Evolutionary conservation across 2,329 filamentous ascomycete species (phyloP).

Genomic region (Ramularia endophylla): DNA sequence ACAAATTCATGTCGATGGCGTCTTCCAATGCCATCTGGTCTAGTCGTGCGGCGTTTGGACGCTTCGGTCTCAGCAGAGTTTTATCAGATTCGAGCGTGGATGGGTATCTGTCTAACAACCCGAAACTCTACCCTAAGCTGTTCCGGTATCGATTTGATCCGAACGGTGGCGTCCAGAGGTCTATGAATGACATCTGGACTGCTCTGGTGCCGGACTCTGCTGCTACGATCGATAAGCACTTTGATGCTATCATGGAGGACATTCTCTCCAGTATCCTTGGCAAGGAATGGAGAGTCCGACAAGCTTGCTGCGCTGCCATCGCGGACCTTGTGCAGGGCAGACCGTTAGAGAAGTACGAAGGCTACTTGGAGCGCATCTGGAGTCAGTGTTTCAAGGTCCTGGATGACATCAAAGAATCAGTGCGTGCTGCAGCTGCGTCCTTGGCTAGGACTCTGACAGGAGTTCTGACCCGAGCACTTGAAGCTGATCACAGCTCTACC

Average conservation of each 20-base stretch:
- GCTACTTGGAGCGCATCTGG: slow-evolving; percentile 82
- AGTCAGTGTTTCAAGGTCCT: slow-evolving; percentile 79
- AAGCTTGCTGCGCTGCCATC: slow-evolving; percentile 88
- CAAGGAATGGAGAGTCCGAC: slow-evolving; percentile 86
- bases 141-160: slow-evolving; percentile 94
- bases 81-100: slow-evolving; percentile 73
- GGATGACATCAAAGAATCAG: slow-evolving; percentile 92
- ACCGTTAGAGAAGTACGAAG: slow-evolving; percentile 62
- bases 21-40: slow-evolving; percentile 97
- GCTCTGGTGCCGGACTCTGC: slow-evolving; percentile 86
- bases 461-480: slow-evolving; percentile 76
- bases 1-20: slow-evolving; percentile 96
- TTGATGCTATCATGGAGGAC: slow-evolving; percentile 84
- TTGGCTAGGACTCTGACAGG: slow-evolving; percentile 81
- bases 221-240: slow-evolving; percentile 69
- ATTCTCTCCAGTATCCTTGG: slow-evolving; percentile 79
- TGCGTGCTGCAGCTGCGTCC: slow-evolving; percentile 71
- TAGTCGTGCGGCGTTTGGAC: slow-evolving; percentile 89
- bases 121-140: slow-evolving; percentile 91
- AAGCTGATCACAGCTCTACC: slow-evolving; percentile 62
- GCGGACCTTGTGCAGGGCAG: slow-evolving; percentile 81
- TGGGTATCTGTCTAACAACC: slow-evolving; percentile 68
- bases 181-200: slow-evolving; percentile 98
- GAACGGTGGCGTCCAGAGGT: slow-evolving; percentile 83
- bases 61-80: slow-evolving; percentile 87